These are phyloP conservation scores for Medicago ruthenica DNA, from an alignment of 306 rosid genomes.

Conservation along the genomic window DNA sequence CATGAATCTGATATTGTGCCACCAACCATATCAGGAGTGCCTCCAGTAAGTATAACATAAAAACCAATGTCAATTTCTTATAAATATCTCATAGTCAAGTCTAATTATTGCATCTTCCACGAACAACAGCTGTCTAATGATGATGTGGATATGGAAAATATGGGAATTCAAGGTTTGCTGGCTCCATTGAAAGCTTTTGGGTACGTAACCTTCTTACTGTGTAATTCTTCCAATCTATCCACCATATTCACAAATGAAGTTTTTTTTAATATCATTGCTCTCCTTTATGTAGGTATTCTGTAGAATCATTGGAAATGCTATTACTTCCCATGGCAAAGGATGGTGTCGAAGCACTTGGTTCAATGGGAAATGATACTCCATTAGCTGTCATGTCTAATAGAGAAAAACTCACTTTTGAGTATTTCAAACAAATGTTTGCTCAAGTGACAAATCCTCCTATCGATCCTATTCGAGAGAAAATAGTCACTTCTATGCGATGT, in stretches of 20 bases:
- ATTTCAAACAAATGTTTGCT: slow-evolving; percentile 98
- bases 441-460: slow-evolving; percentile 99
- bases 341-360: slow-evolving; percentile 95
- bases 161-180: slow-evolving; percentile 84
- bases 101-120: slow-evolving; percentile 39
- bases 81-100: slow-evolving; percentile 13
- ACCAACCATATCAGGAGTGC: slow-evolving; percentile 76
- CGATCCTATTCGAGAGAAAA: slow-evolving; percentile 96
- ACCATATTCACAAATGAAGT: slow-evolving; percentile 32
- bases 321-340: slow-evolving; percentile 99
- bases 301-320: slow-evolving; percentile 92
- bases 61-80: neutral
- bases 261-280: slow-evolving; percentile 27
- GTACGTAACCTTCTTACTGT: slow-evolving; percentile 51
- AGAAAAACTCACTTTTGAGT: slow-evolving; percentile 91
- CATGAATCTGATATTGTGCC: slow-evolving; percentile 66
- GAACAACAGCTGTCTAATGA: slow-evolving; percentile 60
- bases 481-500: slow-evolving; percentile 94
- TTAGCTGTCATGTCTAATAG: slow-evolving; percentile 93
- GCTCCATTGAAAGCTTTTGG: slow-evolving; percentile 95
- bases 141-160: slow-evolving; percentile 71
- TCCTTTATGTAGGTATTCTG: slow-evolving; percentile 68
- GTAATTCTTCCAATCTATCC: slow-evolving; percentile 27
- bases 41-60: slow-evolving; percentile 63
- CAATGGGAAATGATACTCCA: slow-evolving; percentile 98